phyloP scores from a whole-genome alignment of 1,284 basidiomycete species.

The Sporisorium reilianum region DNA sequence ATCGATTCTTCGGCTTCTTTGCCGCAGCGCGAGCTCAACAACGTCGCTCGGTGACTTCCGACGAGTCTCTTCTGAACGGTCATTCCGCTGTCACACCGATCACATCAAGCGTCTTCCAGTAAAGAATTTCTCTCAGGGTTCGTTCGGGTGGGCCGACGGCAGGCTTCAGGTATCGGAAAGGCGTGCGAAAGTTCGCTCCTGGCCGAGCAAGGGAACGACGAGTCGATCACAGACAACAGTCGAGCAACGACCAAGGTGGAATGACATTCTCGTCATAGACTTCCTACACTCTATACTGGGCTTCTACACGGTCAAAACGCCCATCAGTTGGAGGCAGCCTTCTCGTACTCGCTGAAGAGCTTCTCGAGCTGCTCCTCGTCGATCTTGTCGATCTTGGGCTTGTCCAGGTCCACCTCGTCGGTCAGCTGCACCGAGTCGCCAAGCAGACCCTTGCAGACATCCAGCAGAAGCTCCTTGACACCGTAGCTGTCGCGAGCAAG shows the following conservation, averaged over 20 bases:
- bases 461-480: constrained; percentile 50
- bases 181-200: not conserved
- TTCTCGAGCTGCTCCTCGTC: constrained; percentile 53
- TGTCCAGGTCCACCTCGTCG: constrained; percentile 38
- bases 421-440: constrained; percentile 50
- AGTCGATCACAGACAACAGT: too few species aligned
- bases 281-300: not conserved
- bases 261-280: not conserved
- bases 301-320: not conserved
- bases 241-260: too few species aligned
- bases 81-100: too few species aligned
- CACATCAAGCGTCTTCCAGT: too few species aligned
- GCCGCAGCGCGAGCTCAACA: not conserved
- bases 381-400: constrained; percentile 43
- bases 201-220: too few species aligned
- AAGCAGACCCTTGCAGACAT: constrained; percentile 48
- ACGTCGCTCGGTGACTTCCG: not conserved
- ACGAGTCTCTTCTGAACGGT: not conserved
- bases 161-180: not conserved
- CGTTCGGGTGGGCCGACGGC: not conserved
- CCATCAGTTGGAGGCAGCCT: constrained; percentile 27
- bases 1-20: not conserved
- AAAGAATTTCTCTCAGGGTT: too few species aligned
- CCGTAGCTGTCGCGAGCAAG: constrained; percentile 28
- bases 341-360: constrained; percentile 47